Evolutionary conservation across 1,284 basidiomycete genomes (phyloP).

Genomic region (Cutaneotrichosporon mucoides): DNA sequence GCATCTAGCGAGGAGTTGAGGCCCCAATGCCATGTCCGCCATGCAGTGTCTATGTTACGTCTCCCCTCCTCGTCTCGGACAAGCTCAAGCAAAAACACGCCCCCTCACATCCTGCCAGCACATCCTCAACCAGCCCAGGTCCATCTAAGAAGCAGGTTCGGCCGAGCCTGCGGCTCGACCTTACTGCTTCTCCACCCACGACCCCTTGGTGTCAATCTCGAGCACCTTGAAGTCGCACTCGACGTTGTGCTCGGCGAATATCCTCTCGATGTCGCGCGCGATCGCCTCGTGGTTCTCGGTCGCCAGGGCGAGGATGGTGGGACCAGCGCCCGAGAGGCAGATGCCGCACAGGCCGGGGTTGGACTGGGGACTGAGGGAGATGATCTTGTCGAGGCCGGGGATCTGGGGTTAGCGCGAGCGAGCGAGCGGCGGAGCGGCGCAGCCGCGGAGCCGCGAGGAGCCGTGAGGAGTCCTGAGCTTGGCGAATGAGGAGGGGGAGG

Average conservation of each 20-base stretch:
- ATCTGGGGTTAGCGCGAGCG: constrained; percentile 58
- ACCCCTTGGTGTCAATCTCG: constrained; percentile 49
- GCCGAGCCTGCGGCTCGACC: too few relatives aligned
- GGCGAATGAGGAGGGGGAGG: too few relatives aligned
- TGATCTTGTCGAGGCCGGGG: constrained; percentile 87
- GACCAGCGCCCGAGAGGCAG: constrained; percentile 95
- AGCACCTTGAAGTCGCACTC: constrained; percentile 59
- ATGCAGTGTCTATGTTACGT: too few relatives aligned
- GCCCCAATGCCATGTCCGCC: too few relatives aligned
- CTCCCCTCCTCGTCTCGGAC: too few relatives aligned
- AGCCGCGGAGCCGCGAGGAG: neutral
- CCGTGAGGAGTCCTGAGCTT: too few relatives aligned
- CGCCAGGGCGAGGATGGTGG: constrained; percentile 95
- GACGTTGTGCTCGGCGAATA: constrained; percentile 68
- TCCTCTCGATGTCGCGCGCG: constrained; percentile 69
- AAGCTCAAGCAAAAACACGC: too few relatives aligned
- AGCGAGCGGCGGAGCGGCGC: neutral
- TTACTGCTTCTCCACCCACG: constrained; percentile 40
- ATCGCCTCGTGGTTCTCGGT: constrained; percentile 77
- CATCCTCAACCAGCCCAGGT: too few relatives aligned
- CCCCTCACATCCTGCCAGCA: too few relatives aligned
- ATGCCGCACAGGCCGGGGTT: constrained; percentile 95
- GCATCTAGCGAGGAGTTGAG: too few relatives aligned
- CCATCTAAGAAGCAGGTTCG: too few relatives aligned
- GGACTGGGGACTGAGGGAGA: constrained; percentile 79